Evolutionary conservation across 176 grass and related monocot species (phyloP), one percentile per base, ranked within the genome.

Genomic region (Musa itinerans): DNA sequence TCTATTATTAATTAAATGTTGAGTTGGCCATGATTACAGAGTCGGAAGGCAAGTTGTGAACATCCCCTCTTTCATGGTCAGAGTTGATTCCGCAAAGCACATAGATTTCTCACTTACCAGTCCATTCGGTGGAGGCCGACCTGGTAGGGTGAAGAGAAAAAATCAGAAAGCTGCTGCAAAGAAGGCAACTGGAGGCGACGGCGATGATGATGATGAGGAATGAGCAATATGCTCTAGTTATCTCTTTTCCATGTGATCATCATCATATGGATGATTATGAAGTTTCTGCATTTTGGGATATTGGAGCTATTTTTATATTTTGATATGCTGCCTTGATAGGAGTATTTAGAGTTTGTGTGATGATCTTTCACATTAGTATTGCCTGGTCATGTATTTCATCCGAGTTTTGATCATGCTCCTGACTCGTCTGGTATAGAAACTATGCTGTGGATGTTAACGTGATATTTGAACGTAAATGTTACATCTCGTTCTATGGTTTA

Each of bases 1-100:
- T 43, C 34, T 43, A 43, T 43, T 43, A 43, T 43, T 43, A 43
- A 43, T 43, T 43, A 43, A 43, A 43, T 43, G 34, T 43, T 43
- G 34, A 43, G 34, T 43, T 43, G 10, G 29, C 73, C 24, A 1
- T 66, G 14, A 19, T 78, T 78, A 65, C 77, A 88, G 89, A 71
- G 89, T 91, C 83, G 85, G 89, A 50, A 91, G 83, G 85, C 89
- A 91, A 66, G 84, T 91, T 0, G 89, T 91, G 62, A 91, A 90
- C 10, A 85, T 91, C 54, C 85, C 89, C 0, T 91, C 89, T 0
- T 91, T 88, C 80, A 85, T 91, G 89, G 89, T 88, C 68, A 88
- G 89, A 80, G 83, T 91, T 0, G 89, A 91, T 68, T 91, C 83
- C 22, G 89, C 85, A 78, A 91, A 91, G 80, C 89, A 91, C 76